These are phyloP conservation scores for Cryptosporidium ryanae DNA, from an alignment of 169 alveolate species.

Conservation along the genomic window DNA sequence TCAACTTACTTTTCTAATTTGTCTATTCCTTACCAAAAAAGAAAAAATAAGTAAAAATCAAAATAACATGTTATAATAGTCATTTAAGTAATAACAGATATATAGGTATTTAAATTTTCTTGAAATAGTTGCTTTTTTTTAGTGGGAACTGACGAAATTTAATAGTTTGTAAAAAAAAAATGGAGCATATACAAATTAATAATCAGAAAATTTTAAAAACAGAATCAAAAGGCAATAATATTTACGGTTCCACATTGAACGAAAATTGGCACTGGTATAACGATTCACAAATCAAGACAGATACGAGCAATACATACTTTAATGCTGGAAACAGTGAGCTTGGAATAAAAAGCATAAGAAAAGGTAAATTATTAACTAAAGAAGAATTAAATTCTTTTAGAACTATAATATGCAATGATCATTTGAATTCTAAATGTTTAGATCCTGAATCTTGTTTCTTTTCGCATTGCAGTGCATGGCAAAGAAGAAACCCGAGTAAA, in stretches of 20 bases:
- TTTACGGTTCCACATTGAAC: too few relatives aligned
- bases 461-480: conserved; percentile 74
- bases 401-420: conserved; percentile 60
- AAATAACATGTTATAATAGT: neutral
- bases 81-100: neutral
- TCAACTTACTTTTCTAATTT: conserved; percentile 11
- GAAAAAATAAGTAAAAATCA: neutral
- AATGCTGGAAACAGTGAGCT: too few relatives aligned
- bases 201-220: too few relatives aligned
- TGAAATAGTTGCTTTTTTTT: too few relatives aligned
- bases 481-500: conserved; percentile 63
- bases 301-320: too few relatives aligned
- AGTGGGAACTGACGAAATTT: too few relatives aligned
- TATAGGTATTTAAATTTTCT: too few relatives aligned
- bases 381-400: conserved; percentile 47
- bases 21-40: conserved; percentile 31
- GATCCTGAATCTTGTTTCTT: conserved; percentile 69
- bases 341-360: neutral
- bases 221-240: too few relatives aligned
- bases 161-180: too few relatives aligned
- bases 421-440: conserved; percentile 52
- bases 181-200: too few relatives aligned
- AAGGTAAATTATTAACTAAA: neutral
- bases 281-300: too few relatives aligned
- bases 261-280: too few relatives aligned